Evolutionary conservation across 441 rosid genomes (phyloP).

Genomic region (Cnidoscolus chayamansa): DNA sequence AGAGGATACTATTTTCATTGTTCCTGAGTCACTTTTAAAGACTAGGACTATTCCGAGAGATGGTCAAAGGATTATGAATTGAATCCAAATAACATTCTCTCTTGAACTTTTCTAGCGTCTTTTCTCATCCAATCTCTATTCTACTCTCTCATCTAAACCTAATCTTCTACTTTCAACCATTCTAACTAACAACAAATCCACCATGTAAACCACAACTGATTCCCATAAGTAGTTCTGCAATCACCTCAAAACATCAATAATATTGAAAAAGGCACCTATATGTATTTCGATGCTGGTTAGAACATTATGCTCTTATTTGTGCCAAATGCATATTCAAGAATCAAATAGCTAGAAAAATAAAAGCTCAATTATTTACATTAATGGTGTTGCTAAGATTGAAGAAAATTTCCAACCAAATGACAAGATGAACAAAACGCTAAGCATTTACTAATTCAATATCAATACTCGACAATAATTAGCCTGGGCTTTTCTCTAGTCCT

Average conservation of each 20-base stretch:
- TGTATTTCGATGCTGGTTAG: neutral
- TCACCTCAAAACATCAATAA: neutral
- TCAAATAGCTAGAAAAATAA: neutral
- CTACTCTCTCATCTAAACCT: no score
- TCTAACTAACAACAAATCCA: neutral
- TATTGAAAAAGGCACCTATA: neutral
- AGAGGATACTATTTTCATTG: no score
- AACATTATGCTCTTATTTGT: neutral
- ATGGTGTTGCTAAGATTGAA: neutral
- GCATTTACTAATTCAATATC: neutral
- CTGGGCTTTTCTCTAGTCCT: neutral
- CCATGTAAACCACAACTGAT: neutral
- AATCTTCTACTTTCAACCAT: no score
- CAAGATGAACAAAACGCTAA: neutral
- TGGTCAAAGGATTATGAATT: no score
- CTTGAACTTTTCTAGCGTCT: no score
- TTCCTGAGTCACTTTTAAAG: no score
- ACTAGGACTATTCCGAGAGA: no score
- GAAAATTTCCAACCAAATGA: neutral
- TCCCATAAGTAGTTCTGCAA: neutral
- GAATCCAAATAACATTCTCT: no score
- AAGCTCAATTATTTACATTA: neutral
- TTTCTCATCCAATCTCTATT: no score
- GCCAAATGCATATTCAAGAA: neutral
- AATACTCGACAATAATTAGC: neutral